Percentiles rank a stretch among this genome's conserved stretches.
Evolutionary conservation across 2,329 filamentous ascomycete species (phyloP).

Genomic region (Rhynchosporium agropyri): DNA sequence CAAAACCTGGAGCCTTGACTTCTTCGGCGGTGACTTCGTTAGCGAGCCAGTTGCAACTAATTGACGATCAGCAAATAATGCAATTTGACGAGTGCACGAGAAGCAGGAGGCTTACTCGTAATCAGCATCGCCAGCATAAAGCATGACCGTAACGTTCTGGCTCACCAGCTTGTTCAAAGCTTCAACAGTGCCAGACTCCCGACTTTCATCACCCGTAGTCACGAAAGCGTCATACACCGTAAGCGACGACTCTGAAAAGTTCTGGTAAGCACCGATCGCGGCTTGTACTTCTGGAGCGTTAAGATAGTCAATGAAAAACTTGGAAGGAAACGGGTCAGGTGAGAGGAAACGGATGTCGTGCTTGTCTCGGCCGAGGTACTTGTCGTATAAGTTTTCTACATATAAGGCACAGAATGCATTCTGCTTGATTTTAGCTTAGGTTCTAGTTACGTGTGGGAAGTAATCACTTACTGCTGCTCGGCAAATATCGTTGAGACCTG

Average conservation of each 20-base stretch:
- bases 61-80: slow-evolving; percentile 53
- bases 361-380: slow-evolving; percentile 56
- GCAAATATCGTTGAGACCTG: slow-evolving; percentile 55
- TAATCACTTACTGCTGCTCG: slow-evolving; percentile 44
- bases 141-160: slow-evolving; percentile 66
- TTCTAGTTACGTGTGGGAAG: background rate
- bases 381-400: slow-evolving; percentile 56
- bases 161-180: slow-evolving; percentile 60
- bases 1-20: slow-evolving; percentile 54
- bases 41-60: slow-evolving; percentile 68
- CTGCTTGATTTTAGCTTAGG: slow-evolving; percentile 7
- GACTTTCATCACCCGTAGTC: slow-evolving; percentile 53
- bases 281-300: slow-evolving; percentile 56
- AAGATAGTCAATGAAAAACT: slow-evolving; percentile 58
- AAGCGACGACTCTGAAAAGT: slow-evolving; percentile 54
- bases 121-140: slow-evolving; percentile 60
- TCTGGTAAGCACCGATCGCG: slow-evolving; percentile 62
- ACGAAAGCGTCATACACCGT: slow-evolving; percentile 50
- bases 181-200: slow-evolving; percentile 50
- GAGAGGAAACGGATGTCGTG: slow-evolving; percentile 61
- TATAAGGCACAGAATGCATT: slow-evolving; percentile 58
- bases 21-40: slow-evolving; percentile 69
- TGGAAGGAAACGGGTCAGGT: slow-evolving; percentile 60
- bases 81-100: background rate
- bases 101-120: slow-evolving; percentile 51